These are phyloP conservation scores for Aquilaria agallochum DNA, from an alignment of 441 rosid species.

Conservation along the genomic window DNA sequence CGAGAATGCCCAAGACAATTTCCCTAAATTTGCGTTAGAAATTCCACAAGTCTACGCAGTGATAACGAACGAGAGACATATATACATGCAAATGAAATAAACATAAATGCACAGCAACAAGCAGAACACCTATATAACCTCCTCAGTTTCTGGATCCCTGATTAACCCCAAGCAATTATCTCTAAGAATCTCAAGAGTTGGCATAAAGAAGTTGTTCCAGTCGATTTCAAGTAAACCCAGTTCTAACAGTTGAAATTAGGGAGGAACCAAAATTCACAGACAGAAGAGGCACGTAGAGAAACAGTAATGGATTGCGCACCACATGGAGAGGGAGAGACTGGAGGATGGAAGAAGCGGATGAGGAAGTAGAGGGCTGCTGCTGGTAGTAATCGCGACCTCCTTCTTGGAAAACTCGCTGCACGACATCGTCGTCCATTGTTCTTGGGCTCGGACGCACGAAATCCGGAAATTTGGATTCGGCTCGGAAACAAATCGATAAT, in stretches of 20 bases:
- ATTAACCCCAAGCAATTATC: no score
- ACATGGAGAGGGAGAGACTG: constrained; percentile 95
- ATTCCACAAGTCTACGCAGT: no score
- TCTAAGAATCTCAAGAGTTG: no score
- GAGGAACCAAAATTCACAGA: neutral
- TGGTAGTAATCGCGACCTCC: constrained; percentile 92
- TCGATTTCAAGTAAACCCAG: neutral
- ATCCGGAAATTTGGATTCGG: neutral
- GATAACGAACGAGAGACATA: no score
- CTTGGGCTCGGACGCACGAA: constrained; percentile 3
- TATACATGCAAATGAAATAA: no score
- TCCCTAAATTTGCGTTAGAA: no score
- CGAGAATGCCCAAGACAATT: no score
- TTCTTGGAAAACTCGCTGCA: constrained; percentile 85
- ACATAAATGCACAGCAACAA: no score
- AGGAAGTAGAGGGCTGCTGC: constrained; percentile 77
- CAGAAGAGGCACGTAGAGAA: neutral
- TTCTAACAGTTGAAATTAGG: constrained; percentile 1
- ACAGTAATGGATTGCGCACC: constrained; percentile 30
- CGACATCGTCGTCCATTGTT: constrained; percentile 87
- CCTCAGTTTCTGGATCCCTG: no score
- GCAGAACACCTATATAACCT: no score
- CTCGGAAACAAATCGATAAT: constrained; percentile 6
- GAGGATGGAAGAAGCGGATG: constrained; percentile 72
- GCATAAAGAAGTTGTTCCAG: no score